Conservation (phyloP, 805 yeast species). For the Candida peoriensis region DNA sequence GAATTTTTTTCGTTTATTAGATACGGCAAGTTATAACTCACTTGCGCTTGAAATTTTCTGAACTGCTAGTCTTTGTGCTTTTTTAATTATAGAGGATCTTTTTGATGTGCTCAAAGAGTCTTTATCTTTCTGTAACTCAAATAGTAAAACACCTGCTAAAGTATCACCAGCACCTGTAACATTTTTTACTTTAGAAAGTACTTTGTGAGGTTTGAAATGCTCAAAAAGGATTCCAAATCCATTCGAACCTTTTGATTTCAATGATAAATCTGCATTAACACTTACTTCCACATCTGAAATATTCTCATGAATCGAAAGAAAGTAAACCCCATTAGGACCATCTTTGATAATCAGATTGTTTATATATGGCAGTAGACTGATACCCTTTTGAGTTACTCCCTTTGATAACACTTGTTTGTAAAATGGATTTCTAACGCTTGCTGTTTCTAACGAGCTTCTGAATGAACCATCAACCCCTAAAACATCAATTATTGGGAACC, state of each 20-base stretch:
- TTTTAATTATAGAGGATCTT: slow-evolving; percentile 8
- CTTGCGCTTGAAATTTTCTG: no score
- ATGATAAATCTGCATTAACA: slow-evolving; percentile 10
- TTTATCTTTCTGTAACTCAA: slow-evolving; percentile 5
- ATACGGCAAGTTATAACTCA: no score
- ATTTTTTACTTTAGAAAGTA: slow-evolving; percentile 41
- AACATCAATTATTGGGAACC: slow-evolving; percentile 73
- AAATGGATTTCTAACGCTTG: slow-evolving; percentile 20
- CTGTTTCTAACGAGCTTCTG: slow-evolving; percentile 39
- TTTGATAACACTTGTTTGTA: slow-evolving; percentile 24
- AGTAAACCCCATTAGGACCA: slow-evolving; percentile 59
- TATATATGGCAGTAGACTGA: slow-evolving; percentile 69
- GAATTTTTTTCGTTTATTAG: no score
- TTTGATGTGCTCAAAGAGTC: slow-evolving; percentile 3
- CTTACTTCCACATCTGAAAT: slow-evolving; percentile 1
- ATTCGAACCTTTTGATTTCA: slow-evolving; percentile 16
- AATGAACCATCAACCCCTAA: slow-evolving; percentile 44
- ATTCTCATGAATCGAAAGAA: slow-evolving; percentile 30
- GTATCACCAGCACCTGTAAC: slow-evolving; percentile 93
- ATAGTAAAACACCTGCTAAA: slow-evolving; percentile 56
- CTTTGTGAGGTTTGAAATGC: slow-evolving; percentile 43
- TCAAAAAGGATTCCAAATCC: slow-evolving; percentile 54
- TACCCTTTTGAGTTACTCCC: slow-evolving; percentile 61
- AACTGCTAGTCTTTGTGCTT: slow-evolving; percentile 25
- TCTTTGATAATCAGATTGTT: slow-evolving; percentile 64